Conservation (phyloP, 441 rosid genomes). For the Populus hybrid region DNA sequence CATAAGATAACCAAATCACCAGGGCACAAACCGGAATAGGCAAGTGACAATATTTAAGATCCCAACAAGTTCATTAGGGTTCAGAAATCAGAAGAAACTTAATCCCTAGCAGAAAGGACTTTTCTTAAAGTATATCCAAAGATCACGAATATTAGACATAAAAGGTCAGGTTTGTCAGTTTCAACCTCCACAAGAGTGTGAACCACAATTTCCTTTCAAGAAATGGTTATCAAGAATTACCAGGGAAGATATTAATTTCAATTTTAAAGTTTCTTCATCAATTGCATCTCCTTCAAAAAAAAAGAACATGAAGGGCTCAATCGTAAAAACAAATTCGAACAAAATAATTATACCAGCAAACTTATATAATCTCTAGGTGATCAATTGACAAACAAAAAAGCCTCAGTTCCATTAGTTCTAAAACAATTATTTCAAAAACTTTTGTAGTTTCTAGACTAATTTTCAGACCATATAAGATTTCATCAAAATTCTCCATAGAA, state of each 20-base stretch:
- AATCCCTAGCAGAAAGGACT: not conserved
- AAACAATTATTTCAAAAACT: not conserved
- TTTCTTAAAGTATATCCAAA: not conserved
- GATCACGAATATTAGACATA: not conserved
- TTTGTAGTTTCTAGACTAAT: not conserved
- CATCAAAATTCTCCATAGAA: not conserved
- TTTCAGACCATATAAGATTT: not conserved
- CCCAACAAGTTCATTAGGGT: not conserved
- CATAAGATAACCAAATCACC: not conserved
- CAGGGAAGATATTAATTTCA: not conserved
- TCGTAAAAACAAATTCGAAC: not conserved
- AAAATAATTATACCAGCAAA: not conserved
- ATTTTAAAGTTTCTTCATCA: not conserved
- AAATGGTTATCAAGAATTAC: not conserved
- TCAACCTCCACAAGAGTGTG: not conserved
- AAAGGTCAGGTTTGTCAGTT: not conserved
- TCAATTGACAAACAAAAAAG: not conserved
- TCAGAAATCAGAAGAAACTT: not conserved
- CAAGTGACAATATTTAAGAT: not conserved
- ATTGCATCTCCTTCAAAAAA: not conserved
- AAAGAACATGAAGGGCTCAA: not conserved
- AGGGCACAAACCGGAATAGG: not conserved
- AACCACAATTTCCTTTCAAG: not conserved
- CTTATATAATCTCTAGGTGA: not conserved
- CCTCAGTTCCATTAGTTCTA: not conserved